Evolutionary conservation across 2,329 filamentous ascomycete genomes (phyloP).

Genomic region (Alternaria arbusti): DNA sequence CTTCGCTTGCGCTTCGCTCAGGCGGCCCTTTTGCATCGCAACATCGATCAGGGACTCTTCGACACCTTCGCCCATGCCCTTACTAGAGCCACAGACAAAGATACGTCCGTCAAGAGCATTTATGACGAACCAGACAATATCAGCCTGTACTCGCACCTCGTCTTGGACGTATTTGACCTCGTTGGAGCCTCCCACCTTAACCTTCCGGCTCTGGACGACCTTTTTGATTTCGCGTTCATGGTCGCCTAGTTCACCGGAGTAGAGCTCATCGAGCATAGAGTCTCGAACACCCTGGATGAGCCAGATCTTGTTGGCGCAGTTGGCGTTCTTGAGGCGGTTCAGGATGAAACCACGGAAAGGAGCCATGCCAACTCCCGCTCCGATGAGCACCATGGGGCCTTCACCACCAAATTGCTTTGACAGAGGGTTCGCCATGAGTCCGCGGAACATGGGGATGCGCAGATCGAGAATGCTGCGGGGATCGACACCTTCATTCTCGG

Average conservation of each 20-base stretch:
- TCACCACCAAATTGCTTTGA: constrained; percentile 91
- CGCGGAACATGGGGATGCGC: constrained; percentile 95
- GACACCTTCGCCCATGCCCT: constrained; percentile 97
- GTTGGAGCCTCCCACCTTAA: constrained; percentile 53
- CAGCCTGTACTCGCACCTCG: constrained; percentile 87
- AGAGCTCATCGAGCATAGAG: constrained; percentile 91
- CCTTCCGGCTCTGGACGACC: constrained; percentile 58
- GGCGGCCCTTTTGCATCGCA: constrained; percentile 88
- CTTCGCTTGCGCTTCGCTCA: constrained; percentile 80
- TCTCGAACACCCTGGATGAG: constrained; percentile 94
- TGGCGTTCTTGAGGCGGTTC: constrained; percentile 88
- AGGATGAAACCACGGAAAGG: constrained; percentile 98
- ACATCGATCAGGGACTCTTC: constrained; percentile 87
- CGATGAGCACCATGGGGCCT: constrained; percentile 96
- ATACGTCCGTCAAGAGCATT: constrained; percentile 94
- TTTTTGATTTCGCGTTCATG: constrained; percentile 56
- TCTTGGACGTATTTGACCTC: constrained; percentile 95
- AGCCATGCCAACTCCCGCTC: constrained; percentile 93
- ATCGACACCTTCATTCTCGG: constrained; percentile 63
- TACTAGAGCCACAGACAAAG: constrained; percentile 94
- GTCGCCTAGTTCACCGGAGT: constrained; percentile 92
- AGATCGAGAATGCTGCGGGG: constrained; percentile 62
- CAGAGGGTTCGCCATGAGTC: constrained; percentile 95
- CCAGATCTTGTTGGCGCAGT: constrained; percentile 98
- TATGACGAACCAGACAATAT: constrained; percentile 98